phyloP scores from a whole-genome alignment of 805 yeast genomes.

The Limtongia smithiae region DNA sequence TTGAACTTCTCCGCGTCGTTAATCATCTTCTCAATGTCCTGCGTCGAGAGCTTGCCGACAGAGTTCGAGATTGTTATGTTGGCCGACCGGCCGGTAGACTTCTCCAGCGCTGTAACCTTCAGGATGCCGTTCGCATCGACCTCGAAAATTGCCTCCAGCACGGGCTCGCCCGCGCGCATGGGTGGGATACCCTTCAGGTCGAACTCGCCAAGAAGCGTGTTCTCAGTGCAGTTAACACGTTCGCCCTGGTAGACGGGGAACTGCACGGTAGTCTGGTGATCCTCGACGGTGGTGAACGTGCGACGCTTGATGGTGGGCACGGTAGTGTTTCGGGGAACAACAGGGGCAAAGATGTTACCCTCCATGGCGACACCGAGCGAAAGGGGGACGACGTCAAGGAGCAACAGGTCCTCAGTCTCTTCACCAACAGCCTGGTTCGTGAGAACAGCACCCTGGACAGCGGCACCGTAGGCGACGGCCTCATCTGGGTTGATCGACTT shows the following conservation, averaged over 20 bases:
- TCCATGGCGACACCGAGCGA: slow-evolving; percentile 99
- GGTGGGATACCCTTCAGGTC: slow-evolving; percentile 98
- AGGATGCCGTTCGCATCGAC: slow-evolving; percentile 99
- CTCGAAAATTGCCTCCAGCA: slow-evolving; percentile 97
- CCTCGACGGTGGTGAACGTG: slow-evolving; percentile 98
- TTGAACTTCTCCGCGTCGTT: slow-evolving; percentile 98
- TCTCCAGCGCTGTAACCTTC: slow-evolving; percentile 98
- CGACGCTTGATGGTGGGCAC: slow-evolving; percentile 99
- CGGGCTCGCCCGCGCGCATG: slow-evolving; percentile 98
- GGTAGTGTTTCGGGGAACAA: slow-evolving; percentile 98
- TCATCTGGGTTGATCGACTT: slow-evolving; percentile 98
- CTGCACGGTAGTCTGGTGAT: slow-evolving; percentile 97
- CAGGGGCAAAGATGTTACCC: slow-evolving; percentile 98
- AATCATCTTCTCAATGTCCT: slow-evolving; percentile 97
- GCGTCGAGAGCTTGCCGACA: slow-evolving; percentile 94
- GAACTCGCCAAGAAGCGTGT: slow-evolving; percentile 97
- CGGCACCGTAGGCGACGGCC: slow-evolving; percentile 99
- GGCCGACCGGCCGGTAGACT: slow-evolving; percentile 97
- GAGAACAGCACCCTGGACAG: slow-evolving; percentile 98
- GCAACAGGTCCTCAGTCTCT: slow-evolving; percentile 90
- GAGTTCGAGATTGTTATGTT: slow-evolving; percentile 99
- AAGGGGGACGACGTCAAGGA: slow-evolving; percentile 96
- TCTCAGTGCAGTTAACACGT: slow-evolving; percentile 97
- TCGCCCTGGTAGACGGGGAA: slow-evolving; percentile 99
- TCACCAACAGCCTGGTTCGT: slow-evolving; percentile 87